Conservation (phyloP, 345 rosid species). For the Populus davidiana region DNA sequence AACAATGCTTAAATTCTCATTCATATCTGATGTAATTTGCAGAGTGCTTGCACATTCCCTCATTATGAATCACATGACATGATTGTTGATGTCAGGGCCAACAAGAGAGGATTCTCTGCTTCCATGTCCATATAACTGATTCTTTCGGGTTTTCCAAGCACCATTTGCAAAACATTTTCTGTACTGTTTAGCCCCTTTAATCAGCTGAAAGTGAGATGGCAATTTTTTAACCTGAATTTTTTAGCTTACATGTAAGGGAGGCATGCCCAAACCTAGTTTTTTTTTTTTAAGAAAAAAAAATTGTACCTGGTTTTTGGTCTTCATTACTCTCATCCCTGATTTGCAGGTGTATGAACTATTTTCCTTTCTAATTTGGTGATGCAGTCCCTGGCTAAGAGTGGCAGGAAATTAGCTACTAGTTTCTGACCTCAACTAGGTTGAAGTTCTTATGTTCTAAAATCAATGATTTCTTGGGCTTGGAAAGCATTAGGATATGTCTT, state of each 20-base stretch:
- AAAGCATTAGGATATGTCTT: neutral
- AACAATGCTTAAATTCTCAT: constrained; percentile 32
- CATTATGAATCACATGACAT: constrained; percentile 44
- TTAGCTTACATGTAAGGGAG: constrained; percentile 3
- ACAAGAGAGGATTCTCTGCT: constrained; percentile 45
- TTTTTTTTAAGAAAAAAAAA: neutral
- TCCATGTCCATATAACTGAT: constrained; percentile 51
- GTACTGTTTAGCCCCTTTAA: neutral
- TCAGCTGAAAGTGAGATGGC: constrained; percentile 8
- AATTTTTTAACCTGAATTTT: constrained; percentile 1
- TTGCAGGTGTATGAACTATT: neutral
- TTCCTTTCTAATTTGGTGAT: neutral
- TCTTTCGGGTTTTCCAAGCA: constrained; percentile 49
- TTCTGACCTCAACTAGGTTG: constrained; percentile 10
- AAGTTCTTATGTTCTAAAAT: neutral
- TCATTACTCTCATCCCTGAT: constrained; percentile 4
- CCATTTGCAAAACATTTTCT: constrained; percentile 14
- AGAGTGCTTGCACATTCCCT: constrained; percentile 48
- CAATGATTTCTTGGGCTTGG: neutral
- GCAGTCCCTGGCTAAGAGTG: neutral
- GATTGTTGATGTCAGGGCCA: constrained; percentile 45
- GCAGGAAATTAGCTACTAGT: neutral
- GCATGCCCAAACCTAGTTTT: neutral
- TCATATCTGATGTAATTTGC: constrained; percentile 42
- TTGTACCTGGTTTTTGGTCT: neutral